phyloP scores from a whole-genome alignment of 306 rosid species.

The Cucurbita moschata region DNA sequence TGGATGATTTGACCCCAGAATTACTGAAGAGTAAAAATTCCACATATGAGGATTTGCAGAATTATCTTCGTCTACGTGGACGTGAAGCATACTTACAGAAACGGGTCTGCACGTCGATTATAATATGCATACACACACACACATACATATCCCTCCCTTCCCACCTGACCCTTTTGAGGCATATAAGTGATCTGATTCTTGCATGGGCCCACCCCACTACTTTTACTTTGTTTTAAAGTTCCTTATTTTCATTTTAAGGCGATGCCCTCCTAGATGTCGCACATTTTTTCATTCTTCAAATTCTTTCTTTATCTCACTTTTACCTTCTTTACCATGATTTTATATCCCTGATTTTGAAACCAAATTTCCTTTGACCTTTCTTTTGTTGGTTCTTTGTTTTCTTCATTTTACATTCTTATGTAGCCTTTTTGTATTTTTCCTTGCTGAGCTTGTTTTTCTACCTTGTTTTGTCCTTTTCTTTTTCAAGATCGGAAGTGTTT shows the following conservation, averaged over 20 bases:
- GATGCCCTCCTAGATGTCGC: not conserved
- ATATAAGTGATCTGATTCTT: not conserved
- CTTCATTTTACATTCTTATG: not conserved
- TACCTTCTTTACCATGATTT: not conserved
- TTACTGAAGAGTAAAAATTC: conserved; percentile 49
- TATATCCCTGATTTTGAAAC: not conserved
- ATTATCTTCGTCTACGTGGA: conserved; percentile 60
- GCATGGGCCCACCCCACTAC: not conserved
- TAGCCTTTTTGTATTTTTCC: not conserved
- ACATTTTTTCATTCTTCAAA: not conserved
- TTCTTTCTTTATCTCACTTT: not conserved
- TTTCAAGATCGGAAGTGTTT: not conserved
- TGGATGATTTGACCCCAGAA: conserved; percentile 79
- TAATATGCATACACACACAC: not conserved
- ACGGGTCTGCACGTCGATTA: conserved; percentile 34
- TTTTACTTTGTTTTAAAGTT: not conserved
- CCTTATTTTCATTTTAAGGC: not conserved
- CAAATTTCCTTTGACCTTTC: not conserved
- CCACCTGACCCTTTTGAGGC: not conserved
- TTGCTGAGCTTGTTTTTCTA: not conserved
- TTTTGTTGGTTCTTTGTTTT: not conserved
- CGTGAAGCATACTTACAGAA: conserved; percentile 78
- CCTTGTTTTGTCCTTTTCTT: not conserved
- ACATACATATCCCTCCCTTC: not conserved
- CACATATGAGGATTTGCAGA: conserved; percentile 48